phyloP scores from a whole-genome alignment of 257 asterid genomes.

The Forsythia viridissima region DNA sequence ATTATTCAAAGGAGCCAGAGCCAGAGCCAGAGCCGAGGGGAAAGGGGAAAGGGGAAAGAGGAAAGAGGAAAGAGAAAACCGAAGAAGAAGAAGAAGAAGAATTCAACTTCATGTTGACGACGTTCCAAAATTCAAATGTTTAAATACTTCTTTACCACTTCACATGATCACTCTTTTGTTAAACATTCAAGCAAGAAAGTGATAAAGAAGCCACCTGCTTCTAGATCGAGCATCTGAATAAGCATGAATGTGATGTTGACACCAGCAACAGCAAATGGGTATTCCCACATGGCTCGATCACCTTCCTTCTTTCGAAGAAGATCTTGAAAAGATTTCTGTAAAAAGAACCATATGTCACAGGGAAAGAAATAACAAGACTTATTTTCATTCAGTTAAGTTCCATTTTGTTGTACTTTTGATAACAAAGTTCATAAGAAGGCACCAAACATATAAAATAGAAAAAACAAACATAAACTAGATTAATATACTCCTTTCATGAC shows the following conservation, averaged over 20 bases:
- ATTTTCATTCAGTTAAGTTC: not conserved
- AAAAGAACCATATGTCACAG: not conserved
- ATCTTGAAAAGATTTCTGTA: slow-evolving; percentile 90
- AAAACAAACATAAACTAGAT: not conserved
- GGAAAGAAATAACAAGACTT: not conserved
- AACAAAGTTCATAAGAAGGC: not conserved
- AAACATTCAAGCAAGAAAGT: not conserved
- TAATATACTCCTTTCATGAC: not conserved
- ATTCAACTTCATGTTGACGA: not conserved
- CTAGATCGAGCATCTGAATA: slow-evolving; percentile 98
- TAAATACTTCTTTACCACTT: not conserved
- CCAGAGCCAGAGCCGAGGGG: not conserved
- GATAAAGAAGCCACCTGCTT: slow-evolving; percentile 60
- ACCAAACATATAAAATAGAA: slow-evolving; percentile 2
- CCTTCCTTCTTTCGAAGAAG: slow-evolving; percentile 97
- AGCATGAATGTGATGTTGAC: slow-evolving; percentile 98
- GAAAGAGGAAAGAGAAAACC: not conserved
- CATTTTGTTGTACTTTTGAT: not conserved
- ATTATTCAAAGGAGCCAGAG: not conserved
- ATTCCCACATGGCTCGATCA: slow-evolving; percentile 93
- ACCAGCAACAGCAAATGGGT: slow-evolving; percentile 99
- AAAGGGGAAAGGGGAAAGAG: not conserved
- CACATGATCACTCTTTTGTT: not conserved
- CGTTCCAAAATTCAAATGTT: not conserved
- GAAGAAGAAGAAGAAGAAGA: not conserved